Evolutionary conservation across 306 rosid species (phyloP), one percentile per base, ranked within the genome.

Genomic region (Cicer judaicum): DNA sequence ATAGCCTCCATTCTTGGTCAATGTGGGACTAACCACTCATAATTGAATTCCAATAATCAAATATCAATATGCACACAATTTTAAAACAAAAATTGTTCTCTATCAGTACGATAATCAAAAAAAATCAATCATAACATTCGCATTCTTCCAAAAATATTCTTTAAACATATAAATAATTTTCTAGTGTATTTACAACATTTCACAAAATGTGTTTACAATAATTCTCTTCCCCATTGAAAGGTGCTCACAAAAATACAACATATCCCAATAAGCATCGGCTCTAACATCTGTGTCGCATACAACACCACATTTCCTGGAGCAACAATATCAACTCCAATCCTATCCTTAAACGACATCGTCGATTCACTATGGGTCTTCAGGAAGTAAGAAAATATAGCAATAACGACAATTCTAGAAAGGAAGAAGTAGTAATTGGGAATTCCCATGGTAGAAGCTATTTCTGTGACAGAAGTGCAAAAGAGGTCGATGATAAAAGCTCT

Each of bases 351-450:
- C 7, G 80, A 75, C 10, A 1, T 0, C 0, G 1, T 21, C 0
- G 52, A 50, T 7, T 29, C n/a, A 0, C 36, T 1, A 10, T 75
- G 81, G 19, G 75, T 11, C 2, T n/a, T 14, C 1, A 74, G 84
- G 1, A 81, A 70, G 56, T 75, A 75, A 10, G 56, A 52, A 46
- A 0, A 63, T 4, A 76, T 39, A 0, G 84, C 62, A 2, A 81
- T 53, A 44, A 6, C 48, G 0, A 74, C 78, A 6, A 80, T 74
- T 3, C 84, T 73, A 10, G 74, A 81, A 7, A 78, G 10, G 78
- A 81, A 53, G 74, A 75, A 81, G 53, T 53, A 81, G 64, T 70
- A 75, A 0, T 70, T 74, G 0, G 84, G 84, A 38, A 81, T 75
- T 54, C 42, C 57, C 10, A 75, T 34, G 1, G 64, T 4, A 1